A percentile compares a stretch with the other conserved stretches of the same genome.
phyloP scores from a whole-genome alignment of 2,329 filamentous ascomycete species.

The Phymatotrichopsis omnivora region DNA sequence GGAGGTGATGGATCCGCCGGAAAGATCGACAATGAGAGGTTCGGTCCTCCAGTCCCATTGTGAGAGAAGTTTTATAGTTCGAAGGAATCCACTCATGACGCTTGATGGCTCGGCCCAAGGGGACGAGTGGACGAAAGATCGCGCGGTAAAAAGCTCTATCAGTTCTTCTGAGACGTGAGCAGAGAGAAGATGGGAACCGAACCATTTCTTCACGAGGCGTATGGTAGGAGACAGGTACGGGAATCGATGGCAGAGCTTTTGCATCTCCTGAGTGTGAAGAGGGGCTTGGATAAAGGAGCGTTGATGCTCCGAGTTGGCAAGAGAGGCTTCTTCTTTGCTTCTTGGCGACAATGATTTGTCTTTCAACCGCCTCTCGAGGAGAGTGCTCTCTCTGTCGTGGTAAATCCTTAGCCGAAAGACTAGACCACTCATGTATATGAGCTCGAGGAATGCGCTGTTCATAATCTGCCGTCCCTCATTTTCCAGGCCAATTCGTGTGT shows the following conservation, averaged over 20 bases:
- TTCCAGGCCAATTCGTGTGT: conserved; percentile 68
- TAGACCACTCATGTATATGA: conserved; percentile 60
- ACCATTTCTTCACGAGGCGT: conserved; percentile 81
- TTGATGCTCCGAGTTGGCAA: conserved; percentile 59
- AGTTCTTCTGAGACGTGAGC: conserved; percentile 69
- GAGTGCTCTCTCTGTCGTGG: conserved; percentile 71
- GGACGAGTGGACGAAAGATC: conserved; percentile 68
- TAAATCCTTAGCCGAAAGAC: conserved; percentile 79
- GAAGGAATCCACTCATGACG: conserved; percentile 66
- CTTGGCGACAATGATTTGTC: conserved; percentile 58
- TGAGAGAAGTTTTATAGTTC: conserved; percentile 67
- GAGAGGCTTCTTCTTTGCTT: conserved; percentile 57
- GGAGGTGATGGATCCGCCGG: conserved; percentile 49
- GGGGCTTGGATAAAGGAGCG: conserved; percentile 62
- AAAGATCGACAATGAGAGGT: conserved; percentile 69
- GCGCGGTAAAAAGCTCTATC: conserved; percentile 70
- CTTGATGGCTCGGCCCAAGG: conserved; percentile 73
- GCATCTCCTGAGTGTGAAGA: conserved; percentile 69
- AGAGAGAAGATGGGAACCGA: conserved; percentile 67
- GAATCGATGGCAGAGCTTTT: conserved; percentile 69
- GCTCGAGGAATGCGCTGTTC: conserved; percentile 74
- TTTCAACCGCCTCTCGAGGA: conserved; percentile 69
- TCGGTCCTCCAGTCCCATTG: conserved; percentile 87
- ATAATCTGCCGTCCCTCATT: conserved; percentile 57
- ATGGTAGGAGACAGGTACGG: conserved; percentile 72